Evolutionary conservation across 148 eudicot genomes (phyloP).

Genomic region (Beta vulgaris): DNA sequence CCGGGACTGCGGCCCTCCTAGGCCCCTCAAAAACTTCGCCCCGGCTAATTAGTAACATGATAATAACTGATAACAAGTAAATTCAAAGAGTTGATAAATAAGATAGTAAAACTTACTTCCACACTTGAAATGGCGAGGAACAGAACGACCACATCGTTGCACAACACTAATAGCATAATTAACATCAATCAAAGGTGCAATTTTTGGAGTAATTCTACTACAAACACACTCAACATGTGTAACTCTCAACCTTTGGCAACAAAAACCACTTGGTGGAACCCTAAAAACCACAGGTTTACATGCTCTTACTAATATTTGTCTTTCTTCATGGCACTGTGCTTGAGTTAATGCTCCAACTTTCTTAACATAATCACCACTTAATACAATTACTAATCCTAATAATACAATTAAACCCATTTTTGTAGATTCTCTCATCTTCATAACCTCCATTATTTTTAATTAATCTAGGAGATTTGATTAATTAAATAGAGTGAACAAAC

Average conservation of each 20-base stretch:
- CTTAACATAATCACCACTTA: neutral
- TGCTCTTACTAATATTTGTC: conserved; percentile 24
- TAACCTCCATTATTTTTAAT: neutral
- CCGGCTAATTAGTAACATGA: too few species aligned
- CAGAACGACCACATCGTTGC: conserved; percentile 36
- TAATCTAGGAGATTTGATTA: neutral
- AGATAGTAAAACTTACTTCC: conserved; percentile 32
- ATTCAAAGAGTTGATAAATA: neutral
- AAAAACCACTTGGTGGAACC: conserved; percentile 25
- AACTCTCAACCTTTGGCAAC: conserved; percentile 34
- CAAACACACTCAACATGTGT: conserved; percentile 32
- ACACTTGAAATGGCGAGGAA: conserved; percentile 46
- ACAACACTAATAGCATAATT: conserved; percentile 31
- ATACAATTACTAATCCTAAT: neutral
- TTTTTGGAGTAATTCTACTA: conserved; percentile 32
- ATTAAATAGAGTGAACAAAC: too few species aligned
- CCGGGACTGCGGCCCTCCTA: too few species aligned
- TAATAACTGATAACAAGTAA: neutral
- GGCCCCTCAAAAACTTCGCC: too few species aligned
- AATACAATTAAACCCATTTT: neutral
- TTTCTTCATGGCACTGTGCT: conserved; percentile 29
- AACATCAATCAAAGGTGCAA: conserved; percentile 33
- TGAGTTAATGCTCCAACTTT: conserved; percentile 18
- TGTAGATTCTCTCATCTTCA: neutral
- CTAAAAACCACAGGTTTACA: conserved; percentile 30